A percentile compares a stretch with the other conserved stretches of the same genome.
These are phyloP conservation scores for Diaporthe sp. DNA, from an alignment of 2,329 filamentous ascomycete species.

Conservation along the genomic window DNA sequence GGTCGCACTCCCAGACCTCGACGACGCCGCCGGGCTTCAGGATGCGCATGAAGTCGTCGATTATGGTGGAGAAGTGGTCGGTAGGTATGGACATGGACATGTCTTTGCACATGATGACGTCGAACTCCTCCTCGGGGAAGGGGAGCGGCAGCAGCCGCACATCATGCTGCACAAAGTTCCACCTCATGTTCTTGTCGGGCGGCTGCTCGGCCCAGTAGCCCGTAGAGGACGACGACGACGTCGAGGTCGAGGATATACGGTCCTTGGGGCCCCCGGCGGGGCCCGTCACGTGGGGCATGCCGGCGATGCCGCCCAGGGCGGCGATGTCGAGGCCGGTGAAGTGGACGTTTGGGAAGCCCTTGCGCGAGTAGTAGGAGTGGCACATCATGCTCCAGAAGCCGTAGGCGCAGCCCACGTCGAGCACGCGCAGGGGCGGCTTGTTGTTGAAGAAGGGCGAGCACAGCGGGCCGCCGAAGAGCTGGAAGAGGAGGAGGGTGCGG, in stretches of 20 bases:
- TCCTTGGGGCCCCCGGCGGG: constrained; percentile 16
- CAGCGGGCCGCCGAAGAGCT: constrained; percentile 83
- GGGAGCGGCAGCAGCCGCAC: constrained; percentile 80
- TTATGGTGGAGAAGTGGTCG: constrained; percentile 63
- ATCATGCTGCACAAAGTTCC: constrained; percentile 91
- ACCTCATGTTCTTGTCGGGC: constrained; percentile 79
- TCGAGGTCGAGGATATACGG: constrained; percentile 32
- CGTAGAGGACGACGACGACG: constrained; percentile 14
- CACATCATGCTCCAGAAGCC: constrained; percentile 93
- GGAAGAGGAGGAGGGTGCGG: constrained; percentile 82
- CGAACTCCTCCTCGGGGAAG: constrained; percentile 82
- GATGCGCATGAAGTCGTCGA: constrained; percentile 81
- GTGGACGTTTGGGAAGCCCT: constrained; percentile 75
- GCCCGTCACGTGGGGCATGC: constrained; percentile 7
- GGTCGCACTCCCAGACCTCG: constrained; percentile 92
- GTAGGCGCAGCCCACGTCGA: constrained; percentile 89
- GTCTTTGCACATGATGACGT: constrained; percentile 91
- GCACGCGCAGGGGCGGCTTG: constrained; percentile 78
- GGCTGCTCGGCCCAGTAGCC: constrained; percentile 34
- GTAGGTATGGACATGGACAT: constrained; percentile 74
- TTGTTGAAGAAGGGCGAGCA: constrained; percentile 75
- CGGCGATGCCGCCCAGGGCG: constrained; percentile 53
- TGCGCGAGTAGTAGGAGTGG: constrained; percentile 79
- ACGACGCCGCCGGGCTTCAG: constrained; percentile 81
- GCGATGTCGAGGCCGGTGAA: constrained; percentile 89